A percentile compares a stretch with the other conserved stretches of the same genome.
Conservation (phyloP, 2,329 filamentous ascomycete species). For the Diaporthe longicolla region DNA sequence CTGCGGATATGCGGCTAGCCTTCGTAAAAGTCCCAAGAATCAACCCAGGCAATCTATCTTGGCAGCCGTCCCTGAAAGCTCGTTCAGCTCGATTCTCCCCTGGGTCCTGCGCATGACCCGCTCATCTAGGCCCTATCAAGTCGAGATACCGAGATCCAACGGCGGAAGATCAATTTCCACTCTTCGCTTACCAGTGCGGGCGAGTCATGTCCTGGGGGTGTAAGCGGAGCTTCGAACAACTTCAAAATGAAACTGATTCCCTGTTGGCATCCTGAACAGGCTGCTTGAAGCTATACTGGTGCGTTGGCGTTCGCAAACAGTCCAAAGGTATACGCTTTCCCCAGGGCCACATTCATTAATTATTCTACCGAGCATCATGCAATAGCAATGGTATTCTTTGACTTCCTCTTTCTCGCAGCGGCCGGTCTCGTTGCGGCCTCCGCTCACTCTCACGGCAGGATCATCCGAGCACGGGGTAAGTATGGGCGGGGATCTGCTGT, state of each 20-base stretch:
- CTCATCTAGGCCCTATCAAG: slow-evolving; percentile 31
- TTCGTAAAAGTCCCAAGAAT: not conserved
- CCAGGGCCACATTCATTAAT: not conserved
- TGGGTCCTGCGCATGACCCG: slow-evolving; percentile 23
- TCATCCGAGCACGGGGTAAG: slow-evolving; percentile 25
- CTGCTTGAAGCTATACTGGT: not conserved
- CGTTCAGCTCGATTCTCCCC: slow-evolving; percentile 7
- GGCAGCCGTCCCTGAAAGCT: not conserved
- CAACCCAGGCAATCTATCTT: not conserved
- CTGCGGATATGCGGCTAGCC: slow-evolving; percentile 4
- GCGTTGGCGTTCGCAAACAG: not conserved
- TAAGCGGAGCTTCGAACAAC: slow-evolving; percentile 2
- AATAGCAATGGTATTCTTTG: slow-evolving; percentile 10
- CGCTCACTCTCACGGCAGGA: slow-evolving; percentile 16
- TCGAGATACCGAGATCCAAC: slow-evolving; percentile 15
- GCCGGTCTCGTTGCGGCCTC: slow-evolving; percentile 23
- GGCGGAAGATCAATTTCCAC: slow-evolving; percentile 25
- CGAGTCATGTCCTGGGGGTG: slow-evolving; percentile 20
- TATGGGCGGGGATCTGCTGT: not conserved
- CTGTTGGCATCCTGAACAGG: not conserved
- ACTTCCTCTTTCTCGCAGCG: slow-evolving; percentile 1
- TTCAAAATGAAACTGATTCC: slow-evolving; percentile 8
- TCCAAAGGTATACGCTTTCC: not conserved
- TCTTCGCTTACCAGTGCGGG: slow-evolving; percentile 9
- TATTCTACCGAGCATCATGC: slow-evolving; percentile 1